Evolutionary conservation across 257 asterid species (phyloP).

Genomic region (Capsicum chinense): DNA sequence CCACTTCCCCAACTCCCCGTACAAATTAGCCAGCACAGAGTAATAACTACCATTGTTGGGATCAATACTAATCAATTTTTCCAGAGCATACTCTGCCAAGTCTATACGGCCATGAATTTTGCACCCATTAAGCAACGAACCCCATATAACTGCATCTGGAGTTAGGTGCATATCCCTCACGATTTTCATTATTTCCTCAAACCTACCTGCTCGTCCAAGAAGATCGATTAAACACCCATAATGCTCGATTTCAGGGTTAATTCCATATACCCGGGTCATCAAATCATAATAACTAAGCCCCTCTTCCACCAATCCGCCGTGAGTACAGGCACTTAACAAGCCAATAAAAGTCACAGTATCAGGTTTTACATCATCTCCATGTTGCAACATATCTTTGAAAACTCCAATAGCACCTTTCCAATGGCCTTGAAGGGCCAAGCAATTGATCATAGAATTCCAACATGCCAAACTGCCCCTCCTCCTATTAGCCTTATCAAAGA

Average conservation of each 20-base stretch:
- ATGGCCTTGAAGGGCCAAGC: slow-evolving; percentile 72
- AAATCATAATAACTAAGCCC: slow-evolving; percentile 57
- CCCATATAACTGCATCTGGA: slow-evolving; percentile 82
- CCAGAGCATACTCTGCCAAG: slow-evolving; percentile 65
- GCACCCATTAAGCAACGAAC: slow-evolving; percentile 76
- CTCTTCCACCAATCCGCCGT: slow-evolving; percentile 66
- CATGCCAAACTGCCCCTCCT: slow-evolving; percentile 47
- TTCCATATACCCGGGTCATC: slow-evolving; percentile 56
- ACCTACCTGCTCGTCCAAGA: slow-evolving; percentile 66
- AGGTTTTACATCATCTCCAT: slow-evolving; percentile 49
- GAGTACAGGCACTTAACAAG: slow-evolving; percentile 74
- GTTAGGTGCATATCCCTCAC: slow-evolving; percentile 57
- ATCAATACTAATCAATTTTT: slow-evolving; percentile 58
- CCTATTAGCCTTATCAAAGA: slow-evolving; percentile 51
- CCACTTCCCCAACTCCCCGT: slow-evolving; percentile 74
- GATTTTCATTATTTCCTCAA: slow-evolving; percentile 72
- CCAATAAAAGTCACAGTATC: slow-evolving; percentile 78
- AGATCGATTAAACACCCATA: slow-evolving; percentile 82
- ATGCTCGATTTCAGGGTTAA: slow-evolving; percentile 74
- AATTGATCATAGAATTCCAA: slow-evolving; percentile 79
- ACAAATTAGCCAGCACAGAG: slow-evolving; percentile 71
- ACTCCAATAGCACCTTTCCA: slow-evolving; percentile 49
- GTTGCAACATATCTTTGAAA: slow-evolving; percentile 58
- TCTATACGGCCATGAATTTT: slow-evolving; percentile 64
- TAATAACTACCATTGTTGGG: slow-evolving; percentile 70